phyloP scores from a whole-genome alignment of 176 grass and related monocot species.

The Saccharum spontaneum region DNA sequence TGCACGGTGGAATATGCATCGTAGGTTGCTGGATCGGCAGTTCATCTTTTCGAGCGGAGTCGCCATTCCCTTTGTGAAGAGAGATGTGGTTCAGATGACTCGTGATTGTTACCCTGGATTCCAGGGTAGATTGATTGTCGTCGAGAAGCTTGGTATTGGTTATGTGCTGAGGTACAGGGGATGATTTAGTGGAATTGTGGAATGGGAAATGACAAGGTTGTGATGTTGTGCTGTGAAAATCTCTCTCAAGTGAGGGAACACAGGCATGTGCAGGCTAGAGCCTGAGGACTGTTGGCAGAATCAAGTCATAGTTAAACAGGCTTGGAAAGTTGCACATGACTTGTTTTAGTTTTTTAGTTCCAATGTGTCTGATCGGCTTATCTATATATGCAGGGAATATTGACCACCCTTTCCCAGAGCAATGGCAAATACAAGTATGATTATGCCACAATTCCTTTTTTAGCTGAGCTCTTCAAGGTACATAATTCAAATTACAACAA shows the following conservation, averaged over 20 bases:
- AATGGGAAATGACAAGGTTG: neutral
- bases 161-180: neutral
- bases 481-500: neutral
- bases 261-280: neutral
- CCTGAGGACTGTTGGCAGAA: neutral
- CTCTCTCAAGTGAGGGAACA: neutral
- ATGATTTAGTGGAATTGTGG: neutral
- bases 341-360: neutral
- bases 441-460: slow-evolving; percentile 89
- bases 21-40: slow-evolving; percentile 8
- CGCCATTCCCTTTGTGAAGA: neutral
- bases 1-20: neutral
- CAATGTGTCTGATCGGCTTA: slow-evolving; percentile 26
- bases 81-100: neutral
- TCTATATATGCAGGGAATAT: slow-evolving; percentile 63
- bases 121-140: neutral
- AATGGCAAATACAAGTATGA: slow-evolving; percentile 87
- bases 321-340: neutral
- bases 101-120: neutral
- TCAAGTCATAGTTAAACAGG: slow-evolving; percentile 7
- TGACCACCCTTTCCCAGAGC: slow-evolving; percentile 92
- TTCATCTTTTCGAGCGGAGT: neutral
- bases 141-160: neutral
- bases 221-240: neutral
- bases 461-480: slow-evolving; percentile 94